Evolutionary conservation across 257 asterid species (phyloP).

Genomic region (Solanum habrochaites): DNA sequence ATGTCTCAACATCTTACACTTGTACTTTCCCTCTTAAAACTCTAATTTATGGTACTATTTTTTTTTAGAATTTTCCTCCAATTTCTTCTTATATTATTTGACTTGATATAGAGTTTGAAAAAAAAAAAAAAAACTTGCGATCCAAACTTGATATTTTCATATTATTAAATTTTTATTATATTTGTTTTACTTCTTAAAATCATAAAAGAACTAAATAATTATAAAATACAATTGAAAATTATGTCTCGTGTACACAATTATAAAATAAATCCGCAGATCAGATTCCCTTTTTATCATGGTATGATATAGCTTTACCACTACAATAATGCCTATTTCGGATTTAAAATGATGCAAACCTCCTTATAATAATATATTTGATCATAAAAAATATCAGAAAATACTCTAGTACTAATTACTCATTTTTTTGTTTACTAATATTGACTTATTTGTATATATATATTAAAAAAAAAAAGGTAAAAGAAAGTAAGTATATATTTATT

Average conservation of each 20-base stretch:
- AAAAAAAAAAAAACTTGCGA: neutral
- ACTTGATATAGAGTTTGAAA: neutral
- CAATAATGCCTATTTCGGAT: too few species aligned
- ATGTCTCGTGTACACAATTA: too few species aligned
- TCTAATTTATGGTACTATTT: neutral
- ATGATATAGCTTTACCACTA: neutral
- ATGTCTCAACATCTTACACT: neutral
- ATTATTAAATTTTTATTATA: neutral
- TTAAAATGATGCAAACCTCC: neutral
- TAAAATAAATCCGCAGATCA: neutral
- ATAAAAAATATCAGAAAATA: too few species aligned
- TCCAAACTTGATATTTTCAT: neutral
- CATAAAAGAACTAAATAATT: too few species aligned
- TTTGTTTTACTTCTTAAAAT: neutral
- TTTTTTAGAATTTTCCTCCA: neutral
- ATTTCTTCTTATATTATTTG: neutral
- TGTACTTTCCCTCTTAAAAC: neutral
- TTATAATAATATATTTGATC: too few species aligned
- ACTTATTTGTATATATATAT: too few species aligned
- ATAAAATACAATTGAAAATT: too few species aligned
- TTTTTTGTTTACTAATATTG: too few species aligned
- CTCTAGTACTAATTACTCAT: too few species aligned
- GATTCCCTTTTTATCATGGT: neutral
- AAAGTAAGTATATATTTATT: neutral
- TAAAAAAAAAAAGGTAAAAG: too few species aligned